These are phyloP conservation scores for Sporothrix protearum DNA, from an alignment of 2,329 filamentous ascomycete genomes.

Conservation along the genomic window DNA sequence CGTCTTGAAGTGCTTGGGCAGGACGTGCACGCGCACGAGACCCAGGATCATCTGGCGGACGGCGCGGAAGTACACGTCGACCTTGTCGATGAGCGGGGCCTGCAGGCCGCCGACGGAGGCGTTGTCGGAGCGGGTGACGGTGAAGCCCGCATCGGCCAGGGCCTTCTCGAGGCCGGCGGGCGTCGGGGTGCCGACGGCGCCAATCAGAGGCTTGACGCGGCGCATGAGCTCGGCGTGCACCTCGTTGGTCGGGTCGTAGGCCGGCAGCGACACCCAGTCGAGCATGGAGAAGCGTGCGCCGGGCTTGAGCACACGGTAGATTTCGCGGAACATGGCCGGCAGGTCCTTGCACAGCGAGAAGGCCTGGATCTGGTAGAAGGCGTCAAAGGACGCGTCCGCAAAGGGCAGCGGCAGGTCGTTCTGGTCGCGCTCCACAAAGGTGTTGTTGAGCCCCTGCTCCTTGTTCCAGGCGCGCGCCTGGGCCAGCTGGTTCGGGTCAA, in stretches of 20 bases:
- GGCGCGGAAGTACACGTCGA: slow-evolving; percentile 52
- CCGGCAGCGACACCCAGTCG: slow-evolving; percentile 52
- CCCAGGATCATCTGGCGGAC: slow-evolving; percentile 48
- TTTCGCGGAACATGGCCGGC: slow-evolving; percentile 45
- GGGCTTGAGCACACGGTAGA: slow-evolving; percentile 49
- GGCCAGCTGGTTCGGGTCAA: slow-evolving; percentile 51
- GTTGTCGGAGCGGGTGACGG: slow-evolving; percentile 47
- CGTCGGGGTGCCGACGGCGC: slow-evolving; percentile 53
- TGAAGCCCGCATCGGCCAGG: slow-evolving; percentile 46
- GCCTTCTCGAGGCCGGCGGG: slow-evolving; percentile 46
- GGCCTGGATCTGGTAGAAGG: slow-evolving; percentile 57
- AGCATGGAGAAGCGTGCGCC: slow-evolving; percentile 49
- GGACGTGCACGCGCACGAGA: slow-evolving; percentile 44
- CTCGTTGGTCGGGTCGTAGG: slow-evolving; percentile 45
- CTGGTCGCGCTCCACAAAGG: slow-evolving; percentile 50
- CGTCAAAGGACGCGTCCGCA: slow-evolving; percentile 47
- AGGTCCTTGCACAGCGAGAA: slow-evolving; percentile 52
- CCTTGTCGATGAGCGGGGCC: slow-evolving; percentile 51
- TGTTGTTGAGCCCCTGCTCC: slow-evolving; percentile 43
- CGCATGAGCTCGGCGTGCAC: slow-evolving; percentile 51
- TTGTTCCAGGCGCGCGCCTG: slow-evolving; percentile 46
- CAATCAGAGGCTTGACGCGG: slow-evolving; percentile 53
- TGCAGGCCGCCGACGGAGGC: slow-evolving; percentile 51
- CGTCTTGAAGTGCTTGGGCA: slow-evolving; percentile 51
- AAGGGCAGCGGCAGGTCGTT: slow-evolving; percentile 52